Conservation (phyloP, 176 grass and related monocot genomes). For the Panicum miliaceum region DNA sequence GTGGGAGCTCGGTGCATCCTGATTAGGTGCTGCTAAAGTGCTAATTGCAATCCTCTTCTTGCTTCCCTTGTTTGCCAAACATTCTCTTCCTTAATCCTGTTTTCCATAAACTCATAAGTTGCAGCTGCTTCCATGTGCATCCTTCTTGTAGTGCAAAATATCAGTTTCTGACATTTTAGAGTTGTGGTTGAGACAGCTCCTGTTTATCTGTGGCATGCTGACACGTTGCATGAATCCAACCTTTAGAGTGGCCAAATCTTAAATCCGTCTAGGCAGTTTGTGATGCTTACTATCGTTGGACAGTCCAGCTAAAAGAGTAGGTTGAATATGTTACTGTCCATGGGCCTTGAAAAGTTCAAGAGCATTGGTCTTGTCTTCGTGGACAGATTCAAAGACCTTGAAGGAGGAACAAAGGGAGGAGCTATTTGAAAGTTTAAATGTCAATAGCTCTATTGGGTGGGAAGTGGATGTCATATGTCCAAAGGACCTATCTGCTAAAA, state of each 20-base stretch:
- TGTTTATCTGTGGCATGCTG: neutral
- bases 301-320: neutral
- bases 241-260: neutral
- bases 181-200: neutral
- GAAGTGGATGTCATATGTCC: conserved; percentile 94
- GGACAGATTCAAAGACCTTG: conserved; percentile 88
- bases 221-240: neutral
- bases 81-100: neutral
- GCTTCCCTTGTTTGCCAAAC: neutral
- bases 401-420: conserved; percentile 94
- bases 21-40: conserved; percentile 11
- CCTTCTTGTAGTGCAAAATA: conserved; percentile 8
- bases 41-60: neutral
- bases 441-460: conserved; percentile 71
- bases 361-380: conserved; percentile 8
- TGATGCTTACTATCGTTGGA: neutral
- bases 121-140: neutral
- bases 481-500: conserved; percentile 88
- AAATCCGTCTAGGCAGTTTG: neutral
- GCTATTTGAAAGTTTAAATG: conserved; percentile 81
- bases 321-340: neutral
- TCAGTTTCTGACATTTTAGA: conserved; percentile 10
- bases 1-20: neutral
- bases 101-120: conserved; percentile 5
- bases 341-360: neutral